phyloP scores from a whole-genome alignment of 2,329 filamentous ascomycete genomes.

The Phialophora expanda region DNA sequence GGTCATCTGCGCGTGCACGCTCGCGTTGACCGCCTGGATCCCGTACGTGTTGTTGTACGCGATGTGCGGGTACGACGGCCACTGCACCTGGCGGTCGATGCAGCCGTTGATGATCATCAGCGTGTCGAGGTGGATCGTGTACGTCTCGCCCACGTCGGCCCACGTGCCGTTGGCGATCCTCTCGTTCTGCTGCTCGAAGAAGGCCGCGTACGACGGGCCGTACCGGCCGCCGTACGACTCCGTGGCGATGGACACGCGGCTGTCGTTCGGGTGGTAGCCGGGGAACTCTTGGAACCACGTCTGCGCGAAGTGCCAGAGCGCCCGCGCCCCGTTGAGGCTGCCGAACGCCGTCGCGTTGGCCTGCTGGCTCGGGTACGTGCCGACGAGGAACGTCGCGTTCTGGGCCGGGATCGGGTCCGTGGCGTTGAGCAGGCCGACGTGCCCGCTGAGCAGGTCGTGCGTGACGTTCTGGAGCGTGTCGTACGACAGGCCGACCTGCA shows the following conservation, averaged over 20 bases:
- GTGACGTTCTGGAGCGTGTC: slow-evolving; percentile 51
- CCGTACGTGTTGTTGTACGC: slow-evolving; percentile 60
- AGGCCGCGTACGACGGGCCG: slow-evolving; percentile 39
- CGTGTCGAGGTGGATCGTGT: slow-evolving; percentile 48
- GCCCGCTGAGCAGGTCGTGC: slow-evolving; percentile 41
- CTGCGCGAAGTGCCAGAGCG: slow-evolving; percentile 61
- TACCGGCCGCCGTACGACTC: slow-evolving; percentile 41
- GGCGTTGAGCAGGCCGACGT: slow-evolving; percentile 42
- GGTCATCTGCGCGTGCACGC: slow-evolving; percentile 48
- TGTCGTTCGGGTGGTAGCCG: slow-evolving; percentile 59
- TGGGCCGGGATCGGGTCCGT: slow-evolving; percentile 46
- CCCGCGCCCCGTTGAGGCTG: slow-evolving; percentile 54
- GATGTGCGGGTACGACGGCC: slow-evolving; percentile 52
- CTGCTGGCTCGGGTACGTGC: slow-evolving; percentile 58
- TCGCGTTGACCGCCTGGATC: slow-evolving; percentile 52
- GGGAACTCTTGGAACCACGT: slow-evolving; percentile 64
- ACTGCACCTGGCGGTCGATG: slow-evolving; percentile 53
- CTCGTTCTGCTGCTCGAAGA: slow-evolving; percentile 42
- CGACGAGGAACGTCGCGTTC: slow-evolving; percentile 60
- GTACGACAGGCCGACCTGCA: slow-evolving; percentile 64
- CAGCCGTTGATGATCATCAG: slow-evolving; percentile 57
- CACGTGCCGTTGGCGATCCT: slow-evolving; percentile 38
- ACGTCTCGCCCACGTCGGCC: slow-evolving; percentile 31
- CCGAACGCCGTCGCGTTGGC: slow-evolving; percentile 42
- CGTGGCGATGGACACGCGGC: slow-evolving; percentile 41